These are phyloP conservation scores for Coffea humblotiana DNA, from an alignment of 305 asterid genomes.

Conservation along the genomic window DNA sequence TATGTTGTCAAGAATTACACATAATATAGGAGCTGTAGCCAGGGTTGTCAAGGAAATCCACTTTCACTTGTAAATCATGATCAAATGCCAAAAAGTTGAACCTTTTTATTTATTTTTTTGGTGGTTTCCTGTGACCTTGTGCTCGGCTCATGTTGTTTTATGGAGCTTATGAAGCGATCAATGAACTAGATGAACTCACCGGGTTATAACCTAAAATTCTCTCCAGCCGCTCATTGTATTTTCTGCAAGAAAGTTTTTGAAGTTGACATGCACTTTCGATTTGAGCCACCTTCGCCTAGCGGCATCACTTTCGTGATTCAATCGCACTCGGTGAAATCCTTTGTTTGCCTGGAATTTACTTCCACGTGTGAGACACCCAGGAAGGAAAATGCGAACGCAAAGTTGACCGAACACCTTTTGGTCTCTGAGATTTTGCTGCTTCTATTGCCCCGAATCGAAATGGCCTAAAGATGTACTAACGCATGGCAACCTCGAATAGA, in stretches of 20 bases:
- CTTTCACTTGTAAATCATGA: too few species aligned
- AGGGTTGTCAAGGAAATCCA: too few species aligned
- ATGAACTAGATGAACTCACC: not conserved
- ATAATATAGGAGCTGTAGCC: too few species aligned
- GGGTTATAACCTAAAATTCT: not conserved
- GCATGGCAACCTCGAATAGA: not conserved
- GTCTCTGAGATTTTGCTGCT: not conserved
- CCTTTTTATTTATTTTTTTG: not conserved
- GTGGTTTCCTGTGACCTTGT: too few species aligned
- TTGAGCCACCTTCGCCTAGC: too few species aligned
- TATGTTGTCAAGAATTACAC: too few species aligned
- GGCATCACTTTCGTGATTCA: too few species aligned
- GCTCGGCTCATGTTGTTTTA: not conserved
- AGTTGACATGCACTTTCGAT: not conserved
- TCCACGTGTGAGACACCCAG: too few species aligned
- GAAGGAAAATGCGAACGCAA: too few species aligned
- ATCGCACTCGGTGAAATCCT: too few species aligned
- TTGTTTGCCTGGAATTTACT: too few species aligned
- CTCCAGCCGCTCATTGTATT: not conserved
- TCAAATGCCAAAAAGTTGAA: not conserved
- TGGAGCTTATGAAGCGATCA: not conserved
- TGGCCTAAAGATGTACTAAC: not conserved
- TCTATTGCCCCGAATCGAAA: not conserved
- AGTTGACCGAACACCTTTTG: not conserved
- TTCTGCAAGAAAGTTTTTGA: not conserved